Evolutionary conservation across 164 flowering plant species (phyloP), one percentile per base, ranked within the genome.

Genomic region (Liquidambar formosana): DNA sequence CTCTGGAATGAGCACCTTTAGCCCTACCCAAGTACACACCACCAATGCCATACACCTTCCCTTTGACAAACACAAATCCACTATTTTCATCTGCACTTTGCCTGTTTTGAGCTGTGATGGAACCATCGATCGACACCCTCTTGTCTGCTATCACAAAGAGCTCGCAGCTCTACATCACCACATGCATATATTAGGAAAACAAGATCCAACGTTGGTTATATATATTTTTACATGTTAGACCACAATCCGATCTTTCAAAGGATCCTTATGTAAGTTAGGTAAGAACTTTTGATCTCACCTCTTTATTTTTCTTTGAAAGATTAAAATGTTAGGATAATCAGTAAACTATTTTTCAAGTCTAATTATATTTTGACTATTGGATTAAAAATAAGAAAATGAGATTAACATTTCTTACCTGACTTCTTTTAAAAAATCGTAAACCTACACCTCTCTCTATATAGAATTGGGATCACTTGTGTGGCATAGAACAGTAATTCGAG

Each of bases 51-150:
- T 91, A 94, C 0, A 94, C 89, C 68, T 80, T 86, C 6, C 93
- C 94, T 72, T 82, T 83, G 0, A 85, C 15, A 65, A 94, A 94
- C 69, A 89, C 89, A 65, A 83, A 91, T 5, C 97, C 97, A 61
- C 88, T 83, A 8, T 77, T 60, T 13, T 89, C 95, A 2, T 79
- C 75, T 4, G 47, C 76, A 3, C 57, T 76, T 12, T 77, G 67
- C 72, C 91, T 78, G 71, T 80, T 79, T 0, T 92, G 93, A n/a
- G 97, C 95, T 53, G 96, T 88, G 58, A 91, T 85, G n/a, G 99
- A 94, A 4, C 99, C 99, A 15, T 21, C 72, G 16, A 93, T 83
- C 49, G 63, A 53, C 64, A 80, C 66, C 69, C 96, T 79, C 49
- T 67, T 64, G 71, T 94, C 93, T 0, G 66, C 81, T 8, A 84